Evolutionary conservation across 345 rosid species (phyloP).

Genomic region (Eucalyptus dawsonii): DNA sequence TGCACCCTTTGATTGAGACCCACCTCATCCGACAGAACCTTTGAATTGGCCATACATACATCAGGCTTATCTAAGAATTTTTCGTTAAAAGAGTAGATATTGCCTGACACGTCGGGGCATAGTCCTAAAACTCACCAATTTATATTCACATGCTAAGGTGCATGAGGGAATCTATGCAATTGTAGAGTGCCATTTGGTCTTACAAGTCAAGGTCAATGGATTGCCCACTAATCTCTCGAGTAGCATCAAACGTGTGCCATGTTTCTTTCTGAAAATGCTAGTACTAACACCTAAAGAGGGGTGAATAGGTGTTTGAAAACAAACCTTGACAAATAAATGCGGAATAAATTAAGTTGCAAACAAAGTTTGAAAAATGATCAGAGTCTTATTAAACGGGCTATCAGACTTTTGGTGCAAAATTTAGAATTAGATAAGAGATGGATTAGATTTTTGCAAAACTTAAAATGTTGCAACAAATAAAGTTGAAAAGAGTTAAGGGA

Average conservation of each 20-base stretch:
- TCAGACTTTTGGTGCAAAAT: no score
- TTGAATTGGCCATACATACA: neutral
- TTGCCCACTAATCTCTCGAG: neutral
- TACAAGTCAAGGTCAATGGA: neutral
- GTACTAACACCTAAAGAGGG: no score
- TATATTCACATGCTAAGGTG: neutral
- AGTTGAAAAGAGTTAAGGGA: no score
- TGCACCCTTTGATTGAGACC: neutral
- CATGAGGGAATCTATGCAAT: neutral
- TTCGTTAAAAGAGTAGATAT: neutral
- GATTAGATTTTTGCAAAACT: no score
- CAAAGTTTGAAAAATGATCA: no score
- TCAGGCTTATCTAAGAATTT: neutral
- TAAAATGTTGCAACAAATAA: no score
- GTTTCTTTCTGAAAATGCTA: neutral
- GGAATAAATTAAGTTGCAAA: no score
- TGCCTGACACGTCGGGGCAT: neutral
- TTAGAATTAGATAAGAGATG: no score
- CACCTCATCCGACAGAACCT: neutral
- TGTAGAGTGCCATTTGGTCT: neutral
- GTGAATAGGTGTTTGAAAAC: no score
- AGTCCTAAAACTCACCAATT: neutral
- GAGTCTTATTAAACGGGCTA: no score
- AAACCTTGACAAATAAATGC: no score
- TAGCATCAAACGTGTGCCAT: neutral